Percentiles rank a stretch among this genome's conserved stretches.
phyloP scores from a whole-genome alignment of 345 rosid species.

The Salix udensis region DNA sequence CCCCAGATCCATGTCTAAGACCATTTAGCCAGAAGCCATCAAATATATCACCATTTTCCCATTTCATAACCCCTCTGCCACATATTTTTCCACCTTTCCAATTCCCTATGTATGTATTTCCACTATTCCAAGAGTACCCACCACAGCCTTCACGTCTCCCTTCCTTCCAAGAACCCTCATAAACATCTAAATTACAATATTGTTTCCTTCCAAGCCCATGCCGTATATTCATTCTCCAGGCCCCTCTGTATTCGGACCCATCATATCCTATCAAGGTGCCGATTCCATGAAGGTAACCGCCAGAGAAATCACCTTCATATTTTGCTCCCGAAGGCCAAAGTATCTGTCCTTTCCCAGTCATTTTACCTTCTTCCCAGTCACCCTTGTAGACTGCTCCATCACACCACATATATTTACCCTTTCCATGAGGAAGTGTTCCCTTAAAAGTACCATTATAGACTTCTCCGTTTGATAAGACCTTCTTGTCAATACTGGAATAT shows the following conservation, averaged over 20 bases:
- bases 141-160: constrained; percentile 82
- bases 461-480: constrained; percentile 64
- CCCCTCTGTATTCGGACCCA: constrained; percentile 63
- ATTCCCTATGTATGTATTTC: constrained; percentile 69
- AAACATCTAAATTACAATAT: constrained; percentile 60
- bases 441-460: constrained; percentile 53
- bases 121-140: constrained; percentile 70
- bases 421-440: constrained; percentile 66
- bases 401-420: constrained; percentile 70
- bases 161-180: constrained; percentile 90
- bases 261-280: constrained; percentile 59
- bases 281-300: constrained; percentile 78
- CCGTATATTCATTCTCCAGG: constrained; percentile 79
- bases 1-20: constrained; percentile 69
- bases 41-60: constrained; percentile 75
- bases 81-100: constrained; percentile 82
- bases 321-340: constrained; percentile 69
- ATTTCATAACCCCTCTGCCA: constrained; percentile 88
- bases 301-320: constrained; percentile 83
- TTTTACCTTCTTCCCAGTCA: constrained; percentile 81
- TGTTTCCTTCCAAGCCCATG: constrained; percentile 83
- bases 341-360: constrained; percentile 74
- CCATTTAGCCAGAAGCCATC: constrained; percentile 86
- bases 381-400: constrained; percentile 75
- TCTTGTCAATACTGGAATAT: constrained; percentile 39